Conservation (phyloP, 192 early-diverging fungal genomes). For the Linnemannia zychae region DNA sequence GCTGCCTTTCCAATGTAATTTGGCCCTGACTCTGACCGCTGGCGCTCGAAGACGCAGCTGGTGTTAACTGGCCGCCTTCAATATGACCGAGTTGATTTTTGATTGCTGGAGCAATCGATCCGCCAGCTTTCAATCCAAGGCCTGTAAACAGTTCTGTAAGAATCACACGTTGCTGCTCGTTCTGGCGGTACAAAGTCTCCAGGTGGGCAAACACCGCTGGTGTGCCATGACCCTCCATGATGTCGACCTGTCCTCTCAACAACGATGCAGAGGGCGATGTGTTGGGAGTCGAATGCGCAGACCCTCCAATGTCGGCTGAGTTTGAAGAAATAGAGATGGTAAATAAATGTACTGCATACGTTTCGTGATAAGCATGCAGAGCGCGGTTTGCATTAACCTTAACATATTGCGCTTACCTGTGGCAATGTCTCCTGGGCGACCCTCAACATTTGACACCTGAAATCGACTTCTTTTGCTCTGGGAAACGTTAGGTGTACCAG, state of each 20-base stretch:
- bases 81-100: slow-evolving; percentile 2
- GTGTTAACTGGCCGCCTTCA: background rate
- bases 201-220: slow-evolving; percentile 35
- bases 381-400: background rate
- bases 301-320: slow-evolving; percentile 23
- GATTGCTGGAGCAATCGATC: background rate
- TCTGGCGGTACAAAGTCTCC: slow-evolving; percentile 57
- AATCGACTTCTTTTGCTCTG: slow-evolving; percentile 32
- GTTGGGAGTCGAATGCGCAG: slow-evolving; percentile 42
- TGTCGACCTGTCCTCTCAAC: slow-evolving; percentile 44
- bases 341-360: background rate
- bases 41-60: background rate
- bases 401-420: slow-evolving; percentile 12
- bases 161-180: slow-evolving; percentile 54
- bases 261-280: slow-evolving; percentile 51
- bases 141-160: slow-evolving; percentile 44
- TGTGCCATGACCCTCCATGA: slow-evolving; percentile 11
- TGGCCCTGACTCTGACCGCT: slow-evolving; percentile 16
- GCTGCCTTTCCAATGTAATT: slow-evolving; percentile 36
- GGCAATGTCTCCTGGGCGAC: slow-evolving; percentile 9
- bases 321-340: slow-evolving; percentile 9
- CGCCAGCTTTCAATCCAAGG: slow-evolving; percentile 18
- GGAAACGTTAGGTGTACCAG: slow-evolving; percentile 4
- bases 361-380: background rate
- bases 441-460: slow-evolving; percentile 29